Evolutionary conservation across 2,329 filamentous ascomycete genomes (phyloP), one percentile per base, ranked within the genome.

Genomic region (Graphium sp.): DNA sequence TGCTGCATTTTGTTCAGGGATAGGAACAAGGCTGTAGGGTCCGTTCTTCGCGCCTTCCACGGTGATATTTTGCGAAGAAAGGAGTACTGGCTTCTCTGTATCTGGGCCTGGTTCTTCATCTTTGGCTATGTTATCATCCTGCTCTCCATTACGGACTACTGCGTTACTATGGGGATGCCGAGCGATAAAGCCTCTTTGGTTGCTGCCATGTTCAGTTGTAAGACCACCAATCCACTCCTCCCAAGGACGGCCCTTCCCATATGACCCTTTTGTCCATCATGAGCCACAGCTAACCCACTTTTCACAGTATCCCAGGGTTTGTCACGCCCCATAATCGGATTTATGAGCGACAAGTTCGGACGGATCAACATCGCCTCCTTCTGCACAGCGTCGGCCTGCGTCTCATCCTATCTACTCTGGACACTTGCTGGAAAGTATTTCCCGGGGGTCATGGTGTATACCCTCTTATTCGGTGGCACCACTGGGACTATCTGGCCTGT

Each of bases 71-170:
- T 85, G 44, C 64, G 54, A 36, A 57, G 63, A 5, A 41, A 55
- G 0, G 68, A 81, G 41, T 83, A 76, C 37, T 45, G 73, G 17
- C 52, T 83, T 3, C 56, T 81, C 9, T 47, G 81, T 21, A 58
- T 51, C 3, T 89, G 74, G 56, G 74, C 74, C 6, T 70, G 74
- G 48, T 72, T 85, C 36, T 73, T 64, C 34, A 69, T 85, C 51
- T 52, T 85, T 10, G 76, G 64, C 5, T 87, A 87, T 40, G 62
- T 80, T 15, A 74, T 82, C 4, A 59, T 84, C n/a, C 62, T 84
- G 24, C 85, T 84, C 48, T 76, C 70, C 8, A 53, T 85, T 25
- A 72, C 79, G 11, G 79, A 75, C 44, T 87, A 83, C 42, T 74
- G 74, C 20, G 60, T 66, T 31, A 62, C 61, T 5, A 65, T 84